phyloP scores from a whole-genome alignment of 495 filamentous ascomycete species.

The Niebla homalea region DNA sequence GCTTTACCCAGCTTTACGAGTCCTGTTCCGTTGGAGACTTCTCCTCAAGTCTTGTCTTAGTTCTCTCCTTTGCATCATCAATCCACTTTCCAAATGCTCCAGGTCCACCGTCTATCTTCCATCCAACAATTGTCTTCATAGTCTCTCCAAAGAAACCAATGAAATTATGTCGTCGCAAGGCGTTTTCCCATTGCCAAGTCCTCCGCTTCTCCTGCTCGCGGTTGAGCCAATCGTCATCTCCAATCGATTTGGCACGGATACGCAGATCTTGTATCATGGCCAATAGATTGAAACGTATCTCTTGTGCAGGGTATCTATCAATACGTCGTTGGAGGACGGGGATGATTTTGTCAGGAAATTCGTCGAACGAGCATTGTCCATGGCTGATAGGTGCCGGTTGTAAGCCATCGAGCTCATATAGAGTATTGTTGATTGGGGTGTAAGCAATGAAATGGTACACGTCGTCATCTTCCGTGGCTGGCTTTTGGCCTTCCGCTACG shows the following conservation, averaged over 20 bases:
- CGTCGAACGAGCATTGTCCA: constrained; percentile 50
- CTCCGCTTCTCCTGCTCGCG: constrained; percentile 73
- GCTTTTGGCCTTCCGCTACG: constrained; percentile 67
- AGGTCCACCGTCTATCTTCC: constrained; percentile 48
- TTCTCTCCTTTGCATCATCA: constrained; percentile 58
- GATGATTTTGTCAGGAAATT: constrained; percentile 74
- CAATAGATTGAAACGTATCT: constrained; percentile 93
- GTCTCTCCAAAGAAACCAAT: constrained; percentile 90
- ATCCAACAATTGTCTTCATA: constrained; percentile 64
- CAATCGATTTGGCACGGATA: constrained; percentile 60
- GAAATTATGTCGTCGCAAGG: constrained; percentile 85
- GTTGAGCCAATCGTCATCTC: constrained; percentile 64
- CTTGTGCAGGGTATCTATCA: constrained; percentile 66
- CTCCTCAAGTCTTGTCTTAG: constrained; percentile 51
- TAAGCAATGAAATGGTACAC: constrained; percentile 98
- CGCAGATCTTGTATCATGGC: constrained; percentile 79
- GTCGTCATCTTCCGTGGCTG: constrained; percentile 50
- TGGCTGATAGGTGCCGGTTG: constrained; percentile 87
- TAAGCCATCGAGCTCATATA: constrained; percentile 93
- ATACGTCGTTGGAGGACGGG: constrained; percentile 76
- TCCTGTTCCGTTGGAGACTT: constrained; percentile 5
- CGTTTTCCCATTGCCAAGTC: constrained; percentile 94
- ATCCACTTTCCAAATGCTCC: constrained; percentile 69
- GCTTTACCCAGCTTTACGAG: too few species aligned
- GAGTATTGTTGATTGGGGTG: constrained; percentile 56